Base-by-base conservation (phyloP, 192 early-diverging fungal species). In the Backusella liffmaniae region DNA sequence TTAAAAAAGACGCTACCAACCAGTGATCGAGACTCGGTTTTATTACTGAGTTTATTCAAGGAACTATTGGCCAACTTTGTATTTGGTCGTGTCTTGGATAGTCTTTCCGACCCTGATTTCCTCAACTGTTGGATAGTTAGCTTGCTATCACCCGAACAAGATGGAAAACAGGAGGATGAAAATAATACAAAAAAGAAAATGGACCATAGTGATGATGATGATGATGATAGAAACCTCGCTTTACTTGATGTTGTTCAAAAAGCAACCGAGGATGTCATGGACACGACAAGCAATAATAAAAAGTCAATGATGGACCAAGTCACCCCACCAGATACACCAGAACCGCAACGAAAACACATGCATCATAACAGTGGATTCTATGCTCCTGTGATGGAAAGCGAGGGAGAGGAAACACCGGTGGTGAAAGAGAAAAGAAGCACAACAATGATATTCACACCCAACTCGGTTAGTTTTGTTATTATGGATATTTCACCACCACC, bases 101-200 rank as follows among this genome's bases (percentile, higher is more conserved):
- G 73, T 4, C 39, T 84, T 2, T 84, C 86, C 29, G 86, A 89
- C 56, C 86, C 88, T 2, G 88, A 89, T 56, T 87, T 78, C 65
- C 77, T 89, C 26, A 89, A 89, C 72, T 36, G 84, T 37, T 70
- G 77, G 29, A 87, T 89, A 23, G 83, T 89, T 12, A 80, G 86
- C 9, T 82, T 85, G 56, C 75, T 89, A 18, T 82, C 67, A 2
- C 53, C 53, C 36, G 49, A 51, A 30, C 66, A 30, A 10, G 42
- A 65, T 42, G 32, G 4, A 36, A 26, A 32, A 32, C 32, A 32
- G 0, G 42, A 68, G 3, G 21, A 3, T 56, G 23, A 3, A 23
- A 4, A 26, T 30, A 41, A 51, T 30, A 41, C 37, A 56, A 59
- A 32, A 68, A 16, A 35, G 34, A 23, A 30, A 66, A 70, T 44